phyloP scores from a whole-genome alignment of 768 basidiomycete species.

The Suillus alpinus region DNA sequence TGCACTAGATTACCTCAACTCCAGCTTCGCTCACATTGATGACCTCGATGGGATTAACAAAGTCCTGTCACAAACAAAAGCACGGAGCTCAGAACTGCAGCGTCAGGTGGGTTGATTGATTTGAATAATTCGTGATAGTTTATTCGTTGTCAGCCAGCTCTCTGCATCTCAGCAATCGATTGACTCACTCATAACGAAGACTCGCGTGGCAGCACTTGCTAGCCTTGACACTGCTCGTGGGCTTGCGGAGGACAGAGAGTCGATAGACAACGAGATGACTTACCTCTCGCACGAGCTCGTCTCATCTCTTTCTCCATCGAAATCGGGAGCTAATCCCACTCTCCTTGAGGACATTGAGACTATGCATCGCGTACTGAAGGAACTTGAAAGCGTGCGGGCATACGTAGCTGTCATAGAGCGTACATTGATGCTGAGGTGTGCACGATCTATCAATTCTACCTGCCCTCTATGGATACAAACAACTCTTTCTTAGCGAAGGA shows the following conservation, averaged over 20 bases:
- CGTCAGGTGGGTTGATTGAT: conserved; percentile 1
- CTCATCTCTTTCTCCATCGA: conserved; percentile 45
- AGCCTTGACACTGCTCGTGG: conserved; percentile 67
- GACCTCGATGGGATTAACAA: conserved; percentile 33
- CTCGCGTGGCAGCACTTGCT: conserved; percentile 44
- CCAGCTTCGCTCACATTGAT: conserved; percentile 51
- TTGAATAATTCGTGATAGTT: neutral
- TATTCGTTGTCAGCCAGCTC: conserved; percentile 49
- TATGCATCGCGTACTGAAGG: conserved; percentile 72
- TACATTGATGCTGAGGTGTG: conserved; percentile 71
- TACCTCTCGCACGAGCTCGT: conserved; percentile 64
- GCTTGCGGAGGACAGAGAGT: conserved; percentile 73
- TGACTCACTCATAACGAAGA: conserved; percentile 44
- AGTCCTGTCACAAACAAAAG: conserved; percentile 41
- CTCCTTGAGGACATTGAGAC: conserved; percentile 82
- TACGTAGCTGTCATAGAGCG: conserved; percentile 77
- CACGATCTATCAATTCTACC: conserved; percentile 1
- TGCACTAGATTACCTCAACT: conserved; percentile 40
- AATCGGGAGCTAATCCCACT: conserved; percentile 50
- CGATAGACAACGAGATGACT: conserved; percentile 73
- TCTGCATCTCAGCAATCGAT: conserved; percentile 48
- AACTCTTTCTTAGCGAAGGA: conserved; percentile 43
- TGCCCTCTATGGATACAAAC: conserved; percentile 8
- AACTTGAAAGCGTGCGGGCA: conserved; percentile 69
- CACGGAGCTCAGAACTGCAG: conserved; percentile 16